Evolutionary conservation across 1,139 yeast species (phyloP), one percentile per base, ranked within the genome.

Genomic region (Wickerhamiella infanticola): DNA sequence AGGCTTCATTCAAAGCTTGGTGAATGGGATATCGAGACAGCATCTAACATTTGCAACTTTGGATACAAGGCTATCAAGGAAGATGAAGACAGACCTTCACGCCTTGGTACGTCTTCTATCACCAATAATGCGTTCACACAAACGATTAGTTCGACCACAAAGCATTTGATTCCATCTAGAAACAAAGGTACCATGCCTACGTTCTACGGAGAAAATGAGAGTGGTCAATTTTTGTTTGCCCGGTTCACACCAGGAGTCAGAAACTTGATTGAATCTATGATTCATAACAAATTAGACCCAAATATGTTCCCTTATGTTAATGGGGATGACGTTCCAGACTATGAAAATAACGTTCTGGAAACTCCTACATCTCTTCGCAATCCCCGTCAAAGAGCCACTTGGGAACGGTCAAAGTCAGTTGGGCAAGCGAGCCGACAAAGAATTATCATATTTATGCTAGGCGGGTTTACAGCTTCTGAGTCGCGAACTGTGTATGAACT

Each of bases 381-480:
- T 57, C 77, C 84, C 4, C 70, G 85, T 42, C 84, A 81, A 53
- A 78, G 81, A 52, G 90, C 94, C 0, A 76, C 80, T 1, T 84
- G 95, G 94, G 86, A 93, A 1, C 53, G 46, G 42, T 46, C 44
- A 29, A 49, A 46, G 4, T 29, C 43, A 8, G 41, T 37, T n/a
- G 62, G 52, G 40, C 64, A 58, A 41, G 67, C 71, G n/a, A 73
- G 76, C 40, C 73, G 75, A 53, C 94, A 83, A 57, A 66, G 90
- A 42, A 70, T 88, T 6, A 75, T 88, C 55, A 77, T 86, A 50
- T 90, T 78, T 58, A 74, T 86, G 37, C 74, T 84, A 31, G 99
- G 99, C 24, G 98, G 98, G 8, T 65, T 83, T 38, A 85, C 97
- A 0, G 77, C 81, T 53, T 74, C 88, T 3, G 99, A 93, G 60